phyloP scores from a whole-genome alignment of 176 grass and related monocot species.

The Tillandsia leiboldiana region DNA sequence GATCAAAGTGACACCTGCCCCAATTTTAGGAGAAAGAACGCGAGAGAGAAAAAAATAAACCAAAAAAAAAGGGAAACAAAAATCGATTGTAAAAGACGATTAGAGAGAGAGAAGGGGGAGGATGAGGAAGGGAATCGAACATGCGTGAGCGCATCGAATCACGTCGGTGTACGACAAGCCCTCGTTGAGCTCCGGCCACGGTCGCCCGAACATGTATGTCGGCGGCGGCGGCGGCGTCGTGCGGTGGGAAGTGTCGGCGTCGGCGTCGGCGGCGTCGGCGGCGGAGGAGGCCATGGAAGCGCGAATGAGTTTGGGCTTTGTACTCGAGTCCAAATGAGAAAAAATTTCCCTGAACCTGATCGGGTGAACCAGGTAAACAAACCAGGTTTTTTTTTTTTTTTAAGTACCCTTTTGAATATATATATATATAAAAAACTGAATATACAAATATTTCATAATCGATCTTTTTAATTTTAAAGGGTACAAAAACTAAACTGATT shows the following conservation, averaged over 20 bases:
- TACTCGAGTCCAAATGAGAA: too few relatives aligned
- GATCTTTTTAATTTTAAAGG: too few relatives aligned
- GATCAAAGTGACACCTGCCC: constrained; percentile 37
- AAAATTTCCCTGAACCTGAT: too few relatives aligned
- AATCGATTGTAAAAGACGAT: background rate
- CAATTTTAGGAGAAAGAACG: background rate
- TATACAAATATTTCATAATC: too few relatives aligned
- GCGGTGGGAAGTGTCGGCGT: background rate
- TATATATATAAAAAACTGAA: too few relatives aligned
- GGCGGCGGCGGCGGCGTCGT: background rate
- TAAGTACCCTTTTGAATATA: too few relatives aligned
- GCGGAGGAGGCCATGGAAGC: constrained; percentile 23
- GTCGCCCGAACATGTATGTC: constrained; percentile 50
- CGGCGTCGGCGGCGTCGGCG: background rate
- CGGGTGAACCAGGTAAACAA: too few relatives aligned
- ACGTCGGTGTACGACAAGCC: constrained; percentile 71
- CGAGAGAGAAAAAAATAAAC: background rate
- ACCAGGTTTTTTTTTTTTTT: too few relatives aligned
- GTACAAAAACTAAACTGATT: too few relatives aligned
- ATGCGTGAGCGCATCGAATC: constrained; percentile 29
- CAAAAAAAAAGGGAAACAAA: background rate
- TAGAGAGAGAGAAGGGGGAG: background rate
- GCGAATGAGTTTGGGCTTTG: too few relatives aligned
- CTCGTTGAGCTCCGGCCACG: constrained; percentile 77
- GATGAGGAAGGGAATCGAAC: constrained; percentile 13